A percentile compares a stretch with the other conserved stretches of the same genome.
phyloP scores from a whole-genome alignment of 2,329 filamentous ascomycete genomes.

The Teratosphaeria pseudoeucalypti region DNA sequence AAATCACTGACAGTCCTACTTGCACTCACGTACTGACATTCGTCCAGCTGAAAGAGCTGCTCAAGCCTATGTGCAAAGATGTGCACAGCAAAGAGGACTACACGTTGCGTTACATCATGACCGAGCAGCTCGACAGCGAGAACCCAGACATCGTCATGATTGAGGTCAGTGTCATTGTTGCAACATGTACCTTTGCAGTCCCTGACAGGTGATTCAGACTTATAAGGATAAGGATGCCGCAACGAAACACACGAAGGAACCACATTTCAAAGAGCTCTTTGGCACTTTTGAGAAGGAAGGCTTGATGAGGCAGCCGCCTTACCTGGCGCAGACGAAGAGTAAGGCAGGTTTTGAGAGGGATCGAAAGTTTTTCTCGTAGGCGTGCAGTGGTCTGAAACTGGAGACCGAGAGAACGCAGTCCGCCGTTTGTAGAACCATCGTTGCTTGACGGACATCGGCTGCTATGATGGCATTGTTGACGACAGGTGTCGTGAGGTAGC shows the following conservation, averaged over 20 bases:
- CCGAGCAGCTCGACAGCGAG: slow-evolving; percentile 12
- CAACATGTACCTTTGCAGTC: not conserved
- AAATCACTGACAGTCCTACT: not conserved
- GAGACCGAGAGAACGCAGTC: not conserved
- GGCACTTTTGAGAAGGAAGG: slow-evolving; percentile 10
- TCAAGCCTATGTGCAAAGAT: not conserved
- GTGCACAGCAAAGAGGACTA: slow-evolving; percentile 11
- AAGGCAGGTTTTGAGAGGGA: slow-evolving; percentile 14
- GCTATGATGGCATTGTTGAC: not conserved
- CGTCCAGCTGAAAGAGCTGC: not conserved
- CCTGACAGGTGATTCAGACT: slow-evolving; percentile 1
- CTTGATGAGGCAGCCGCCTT: slow-evolving; percentile 10
- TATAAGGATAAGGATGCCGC: slow-evolving; percentile 11
- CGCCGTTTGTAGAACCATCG: not conserved
- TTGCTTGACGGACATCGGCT: not conserved
- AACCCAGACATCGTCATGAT: slow-evolving; percentile 14
- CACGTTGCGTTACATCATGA: slow-evolving; percentile 13
- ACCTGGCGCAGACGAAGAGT: slow-evolving; percentile 11
- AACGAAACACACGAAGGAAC: slow-evolving; percentile 9
- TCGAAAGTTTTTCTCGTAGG: slow-evolving; percentile 5
- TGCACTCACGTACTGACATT: not conserved
- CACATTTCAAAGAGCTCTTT: slow-evolving; percentile 12
- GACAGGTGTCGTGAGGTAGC: too few relatives aligned
- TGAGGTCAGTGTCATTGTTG: slow-evolving; percentile 7
- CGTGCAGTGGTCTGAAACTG: not conserved